Evolutionary conservation across 1,284 basidiomycete species (phyloP), one percentile per base, ranked within the genome.

Genomic region (Ceratobasidium sp.): DNA sequence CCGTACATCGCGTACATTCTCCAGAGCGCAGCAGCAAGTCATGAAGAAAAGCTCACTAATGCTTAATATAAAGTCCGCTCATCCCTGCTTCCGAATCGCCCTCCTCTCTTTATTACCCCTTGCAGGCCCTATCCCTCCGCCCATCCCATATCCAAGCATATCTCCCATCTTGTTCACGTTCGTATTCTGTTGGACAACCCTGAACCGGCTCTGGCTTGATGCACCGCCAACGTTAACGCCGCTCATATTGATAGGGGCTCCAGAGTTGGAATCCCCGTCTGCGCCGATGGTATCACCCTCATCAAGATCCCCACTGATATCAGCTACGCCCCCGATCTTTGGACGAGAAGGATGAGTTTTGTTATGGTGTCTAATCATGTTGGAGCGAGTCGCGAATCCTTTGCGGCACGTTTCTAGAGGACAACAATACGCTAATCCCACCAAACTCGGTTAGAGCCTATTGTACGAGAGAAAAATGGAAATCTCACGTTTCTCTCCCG

Each of bases 321-420:
- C 66, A 6, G 66, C 66, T 26, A 69, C 66, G 28, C 66, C 66
- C 18, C 66, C 66, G 47, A 69, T 69, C 54, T 69, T 69, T 41
- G 54, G 18, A 46, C 66, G 66, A 23, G 52, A 55, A 6, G 66
- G 66, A 58, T 69, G 66, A 2, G 66, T 69, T 30, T 69, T 69
- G 54, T 69, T 69, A 21, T 69, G 66, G 54, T 69, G 66, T 7
- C 66, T 35, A 35, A 69, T 69, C 66, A 69, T 69, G n/a, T 69
- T 69, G 16, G 66, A 69, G 7, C 66, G 66, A 8, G 66, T 69
- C 11, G 66, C 66, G 35, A 69, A 69, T 32, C 66, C 66, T 30
- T 69, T 69, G 43, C 66, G 66, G 16, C 66, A 69, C 11, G 66
- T 57, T n/a, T 69, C 66, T 26, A 69, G 66, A 8, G 66, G 66